Conservation (phyloP, 306 rosid genomes). For the Glycine latifolia region DNA sequence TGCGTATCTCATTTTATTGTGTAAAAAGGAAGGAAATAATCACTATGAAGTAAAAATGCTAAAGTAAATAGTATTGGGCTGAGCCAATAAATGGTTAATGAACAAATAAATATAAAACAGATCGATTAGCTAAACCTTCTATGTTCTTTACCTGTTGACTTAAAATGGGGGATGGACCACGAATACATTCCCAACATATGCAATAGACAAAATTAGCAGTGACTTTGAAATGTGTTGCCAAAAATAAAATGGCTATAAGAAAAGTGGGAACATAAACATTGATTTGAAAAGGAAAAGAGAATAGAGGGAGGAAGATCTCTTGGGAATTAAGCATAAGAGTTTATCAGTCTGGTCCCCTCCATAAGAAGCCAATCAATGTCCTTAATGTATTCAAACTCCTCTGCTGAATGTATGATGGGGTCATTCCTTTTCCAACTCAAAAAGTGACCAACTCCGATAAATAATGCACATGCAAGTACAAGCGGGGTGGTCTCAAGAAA, state of each 20-base stretch:
- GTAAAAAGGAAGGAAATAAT: background rate
- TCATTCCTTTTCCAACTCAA: conserved; percentile 48
- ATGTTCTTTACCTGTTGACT: conserved; percentile 20
- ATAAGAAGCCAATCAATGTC: conserved; percentile 50
- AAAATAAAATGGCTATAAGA: background rate
- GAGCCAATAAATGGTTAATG: background rate
- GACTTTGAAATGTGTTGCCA: conserved; percentile 12
- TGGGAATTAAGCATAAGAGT: conserved; percentile 46
- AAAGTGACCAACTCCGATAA: conserved; percentile 29
- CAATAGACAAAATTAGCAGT: conserved; percentile 1
- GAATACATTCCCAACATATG: conserved; percentile 21
- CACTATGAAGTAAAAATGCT: background rate
- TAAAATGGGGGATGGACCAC: conserved; percentile 41
- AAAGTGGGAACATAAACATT: conserved; percentile 5
- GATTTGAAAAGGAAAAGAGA: background rate
- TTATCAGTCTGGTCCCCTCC: conserved; percentile 57
- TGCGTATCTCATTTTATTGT: background rate
- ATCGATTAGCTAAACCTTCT: background rate
- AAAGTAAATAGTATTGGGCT: background rate
- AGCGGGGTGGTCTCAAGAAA: conserved; percentile 50
- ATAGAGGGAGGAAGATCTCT: conserved; percentile 25
- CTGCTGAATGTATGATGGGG: conserved; percentile 43
- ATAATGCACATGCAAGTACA: conserved; percentile 45
- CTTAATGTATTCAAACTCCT: conserved; percentile 36
- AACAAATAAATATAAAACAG: background rate